Conservation (phyloP, 73 alveolate genomes). For the Diophrys sp. region DNA sequence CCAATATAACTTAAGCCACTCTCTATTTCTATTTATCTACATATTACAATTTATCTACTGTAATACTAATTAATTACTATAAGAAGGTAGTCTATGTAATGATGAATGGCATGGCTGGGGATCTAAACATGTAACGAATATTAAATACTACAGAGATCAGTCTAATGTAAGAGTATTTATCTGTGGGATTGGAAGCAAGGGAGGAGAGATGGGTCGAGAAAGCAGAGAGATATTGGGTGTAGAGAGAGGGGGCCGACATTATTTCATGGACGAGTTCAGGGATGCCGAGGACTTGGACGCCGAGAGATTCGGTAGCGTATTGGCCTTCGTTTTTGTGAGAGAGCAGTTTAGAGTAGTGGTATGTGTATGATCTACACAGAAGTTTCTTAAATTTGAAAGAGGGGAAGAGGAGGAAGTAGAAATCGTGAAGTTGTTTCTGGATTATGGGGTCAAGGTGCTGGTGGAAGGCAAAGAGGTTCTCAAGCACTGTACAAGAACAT, state of each 20-base stretch:
- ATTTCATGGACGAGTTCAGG: constrained; percentile 42
- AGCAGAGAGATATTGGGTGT: neutral
- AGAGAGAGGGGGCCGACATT: neutral
- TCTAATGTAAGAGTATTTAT: neutral
- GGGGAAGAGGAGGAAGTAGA: constrained; percentile 37
- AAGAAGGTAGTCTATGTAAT: neutral
- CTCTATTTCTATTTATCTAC: neutral
- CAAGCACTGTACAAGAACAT: neutral
- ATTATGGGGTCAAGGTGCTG: neutral
- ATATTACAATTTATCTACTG: neutral
- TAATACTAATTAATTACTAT: too few species aligned
- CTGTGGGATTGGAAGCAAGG: neutral
- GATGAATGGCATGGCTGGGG: neutral
- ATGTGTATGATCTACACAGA: constrained; percentile 33
- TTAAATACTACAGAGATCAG: neutral
- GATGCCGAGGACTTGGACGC: constrained; percentile 52
- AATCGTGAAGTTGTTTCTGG: constrained; percentile 1
- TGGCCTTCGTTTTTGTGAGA: constrained; percentile 2
- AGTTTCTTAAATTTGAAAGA: constrained; percentile 28
- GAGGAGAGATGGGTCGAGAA: neutral
- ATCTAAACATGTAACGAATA: neutral
- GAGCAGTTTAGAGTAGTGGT: constrained; percentile 2
- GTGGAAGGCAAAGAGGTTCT: neutral
- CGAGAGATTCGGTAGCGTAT: constrained; percentile 19
- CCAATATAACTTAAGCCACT: neutral